Evolutionary conservation across 192 early-diverging fungal genomes (phyloP), one percentile per base, ranked within the genome.

Genomic region (Backusella westeae): DNA sequence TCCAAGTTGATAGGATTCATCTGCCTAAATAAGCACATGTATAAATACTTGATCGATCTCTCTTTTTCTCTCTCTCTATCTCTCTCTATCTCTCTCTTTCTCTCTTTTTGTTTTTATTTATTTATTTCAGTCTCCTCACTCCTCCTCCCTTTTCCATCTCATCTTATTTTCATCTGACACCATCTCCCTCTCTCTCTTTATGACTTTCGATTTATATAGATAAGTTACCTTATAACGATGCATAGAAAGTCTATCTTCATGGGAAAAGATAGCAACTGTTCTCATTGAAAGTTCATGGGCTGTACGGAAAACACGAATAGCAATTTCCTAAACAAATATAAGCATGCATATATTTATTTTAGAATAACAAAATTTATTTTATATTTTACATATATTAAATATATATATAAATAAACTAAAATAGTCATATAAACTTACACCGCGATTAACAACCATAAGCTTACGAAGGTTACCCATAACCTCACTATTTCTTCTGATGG

Each of bases 1-100:
- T 12, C 91, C 97, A 81, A 99, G 95, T 85, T 96, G 96, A 90
- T 93, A 99, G 5, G 95, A 90, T 84, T 99, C 95, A 82, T 97
- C 95, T 19, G 97, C 97, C 83, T 84, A 77, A n/a, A 65, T n/a
- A n/a, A 36, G 65, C 12, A 67, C 63, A 75, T 7, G n/a, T 34
- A 69, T 46, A 71, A 65, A 53, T 36, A 46, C 23, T 9, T 46
- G 14, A 49, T 34, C 1, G 39, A 59, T 29, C 9, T 6, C 7
- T 26, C 56, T 7, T 3, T 52, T 7, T n/a, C 14, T 19, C n/a
- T 2, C 14, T 26, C 8, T 10, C 32, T 3, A 2, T 29, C 14
- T 6, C n/a, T 2, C 14, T 26, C 8, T 10, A 1, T 2, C 32
- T 29, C 32, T 32, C 32, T 32, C 32, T 32, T 1, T 32, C 32